A percentile compares a stretch with the other conserved stretches of the same genome.
phyloP scores from a whole-genome alignment of 768 basidiomycete species.

The Lentinula guzmanii region DNA sequence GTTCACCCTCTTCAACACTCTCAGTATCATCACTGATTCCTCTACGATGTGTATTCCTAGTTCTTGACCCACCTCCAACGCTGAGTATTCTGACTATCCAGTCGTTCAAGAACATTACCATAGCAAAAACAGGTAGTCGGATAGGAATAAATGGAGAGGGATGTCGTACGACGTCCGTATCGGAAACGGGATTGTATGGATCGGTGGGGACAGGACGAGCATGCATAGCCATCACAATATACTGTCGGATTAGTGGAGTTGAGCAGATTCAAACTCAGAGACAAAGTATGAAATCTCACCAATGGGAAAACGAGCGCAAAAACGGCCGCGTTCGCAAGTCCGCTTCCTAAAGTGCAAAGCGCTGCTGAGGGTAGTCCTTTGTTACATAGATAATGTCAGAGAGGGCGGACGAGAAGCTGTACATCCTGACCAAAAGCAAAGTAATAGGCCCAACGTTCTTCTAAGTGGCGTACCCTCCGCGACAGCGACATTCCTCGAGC shows the following conservation, averaged over 20 bases:
- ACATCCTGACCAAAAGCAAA: conserved; percentile 63
- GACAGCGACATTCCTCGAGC: conserved; percentile 67
- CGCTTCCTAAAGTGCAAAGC: conserved; percentile 67
- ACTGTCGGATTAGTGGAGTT: conserved; percentile 37
- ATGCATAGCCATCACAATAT: conserved; percentile 79
- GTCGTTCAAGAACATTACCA: conserved; percentile 74
- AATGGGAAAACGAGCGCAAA: conserved; percentile 81
- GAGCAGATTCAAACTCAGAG: background rate
- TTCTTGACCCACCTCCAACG: conserved; percentile 26
- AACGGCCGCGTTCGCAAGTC: conserved; percentile 73
- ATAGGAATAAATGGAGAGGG: conserved; percentile 79
- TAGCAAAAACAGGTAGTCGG: conserved; percentile 68
- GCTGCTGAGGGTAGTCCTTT: conserved; percentile 68
- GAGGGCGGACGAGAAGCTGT: background rate
- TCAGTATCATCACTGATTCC: conserved; percentile 46
- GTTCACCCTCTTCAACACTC: conserved; percentile 54
- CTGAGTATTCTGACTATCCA: conserved; percentile 57
- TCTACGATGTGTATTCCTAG: conserved; percentile 15
- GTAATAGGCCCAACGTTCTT: conserved; percentile 89
- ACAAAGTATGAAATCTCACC: conserved; percentile 34
- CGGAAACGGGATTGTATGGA: conserved; percentile 59
- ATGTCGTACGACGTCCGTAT: conserved; percentile 43
- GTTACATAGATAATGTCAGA: background rate
- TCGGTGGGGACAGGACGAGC: conserved; percentile 69
- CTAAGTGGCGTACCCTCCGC: conserved; percentile 63